These are phyloP conservation scores for Fistulinella prunicolor DNA, from an alignment of 768 basidiomycete genomes.

Conservation along the genomic window DNA sequence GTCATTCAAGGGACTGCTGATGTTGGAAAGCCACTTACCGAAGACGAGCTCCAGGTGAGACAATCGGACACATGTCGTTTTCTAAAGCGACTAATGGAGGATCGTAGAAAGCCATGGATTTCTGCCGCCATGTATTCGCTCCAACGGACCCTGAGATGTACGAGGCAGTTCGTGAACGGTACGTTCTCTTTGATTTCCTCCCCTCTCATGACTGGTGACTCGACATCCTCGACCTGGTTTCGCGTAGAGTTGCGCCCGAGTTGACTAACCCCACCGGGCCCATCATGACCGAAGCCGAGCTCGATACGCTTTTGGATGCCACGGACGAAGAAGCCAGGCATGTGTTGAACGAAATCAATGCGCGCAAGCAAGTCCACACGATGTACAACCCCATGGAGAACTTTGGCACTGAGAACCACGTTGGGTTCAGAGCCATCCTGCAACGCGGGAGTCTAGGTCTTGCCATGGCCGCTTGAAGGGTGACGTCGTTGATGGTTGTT, in stretches of 20 bases:
- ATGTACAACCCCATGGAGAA: slow-evolving; percentile 15
- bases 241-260: neutral
- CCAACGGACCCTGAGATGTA: slow-evolving; percentile 6
- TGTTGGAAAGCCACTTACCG: slow-evolving; percentile 5
- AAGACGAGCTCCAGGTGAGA: slow-evolving; percentile 8
- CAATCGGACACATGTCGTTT: neutral
- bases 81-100: neutral
- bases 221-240: neutral
- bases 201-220: neutral
- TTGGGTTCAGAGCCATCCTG: slow-evolving; percentile 10
- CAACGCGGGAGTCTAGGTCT: slow-evolving; percentile 4
- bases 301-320: neutral
- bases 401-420: slow-evolving; percentile 10
- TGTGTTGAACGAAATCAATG: slow-evolving; percentile 13
- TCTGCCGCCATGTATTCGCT: slow-evolving; percentile 2
- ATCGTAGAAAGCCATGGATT: slow-evolving; percentile 12
- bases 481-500: too few relatives aligned
- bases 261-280: neutral
- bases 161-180: slow-evolving; percentile 2
- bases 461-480: neutral
- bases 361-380: slow-evolving; percentile 12
- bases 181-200: neutral
- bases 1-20: slow-evolving; percentile 7
- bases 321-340: slow-evolving; percentile 8
- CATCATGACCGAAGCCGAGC: neutral